phyloP scores from a whole-genome alignment of 805 yeast genomes.

The Priceomyces haplophilus region DNA sequence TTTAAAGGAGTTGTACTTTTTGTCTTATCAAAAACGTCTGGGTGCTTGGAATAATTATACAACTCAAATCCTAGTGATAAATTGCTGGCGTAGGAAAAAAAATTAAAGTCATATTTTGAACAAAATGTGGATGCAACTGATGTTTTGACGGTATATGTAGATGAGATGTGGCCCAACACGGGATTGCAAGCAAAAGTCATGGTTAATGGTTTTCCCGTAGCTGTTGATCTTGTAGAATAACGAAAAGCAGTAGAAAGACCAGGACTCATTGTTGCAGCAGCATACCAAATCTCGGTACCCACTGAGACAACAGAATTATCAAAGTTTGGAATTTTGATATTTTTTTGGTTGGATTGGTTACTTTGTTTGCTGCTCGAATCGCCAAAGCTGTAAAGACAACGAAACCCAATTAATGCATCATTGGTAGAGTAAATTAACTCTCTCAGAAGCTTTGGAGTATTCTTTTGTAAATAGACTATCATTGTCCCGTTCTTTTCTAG shows the following conservation, averaged over 20 bases:
- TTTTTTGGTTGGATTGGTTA: conserved; percentile 33
- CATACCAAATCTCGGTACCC: conserved; percentile 90
- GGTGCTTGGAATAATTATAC: conserved; percentile 49
- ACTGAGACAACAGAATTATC: conserved; percentile 65
- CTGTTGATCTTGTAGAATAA: conserved; percentile 79
- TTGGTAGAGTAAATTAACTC: conserved; percentile 81
- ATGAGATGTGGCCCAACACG: conserved; percentile 80
- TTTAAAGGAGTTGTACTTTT: too few relatives aligned
- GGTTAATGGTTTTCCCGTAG: conserved; percentile 86
- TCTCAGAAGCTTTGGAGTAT: conserved; percentile 57
- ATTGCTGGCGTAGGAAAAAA: conserved; percentile 87
- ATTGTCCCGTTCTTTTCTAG: conserved; percentile 53
- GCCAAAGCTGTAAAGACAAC: conserved; percentile 71
- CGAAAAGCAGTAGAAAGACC: conserved; percentile 84
- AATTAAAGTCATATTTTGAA: conserved; percentile 83
- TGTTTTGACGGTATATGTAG: conserved; percentile 84
- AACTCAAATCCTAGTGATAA: conserved; percentile 83
- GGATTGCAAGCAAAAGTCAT: conserved; percentile 88
- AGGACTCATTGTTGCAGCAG: conserved; percentile 78
- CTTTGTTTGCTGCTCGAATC: conserved; percentile 6
- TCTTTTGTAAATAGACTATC: conserved; percentile 70
- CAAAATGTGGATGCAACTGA: conserved; percentile 71
- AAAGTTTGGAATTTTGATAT: conserved; percentile 40
- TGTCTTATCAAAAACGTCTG: background rate
- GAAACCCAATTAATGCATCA: conserved; percentile 77